Conservation (phyloP, 2,329 filamentous ascomycete genomes). For the Neonectria punicea region DNA sequence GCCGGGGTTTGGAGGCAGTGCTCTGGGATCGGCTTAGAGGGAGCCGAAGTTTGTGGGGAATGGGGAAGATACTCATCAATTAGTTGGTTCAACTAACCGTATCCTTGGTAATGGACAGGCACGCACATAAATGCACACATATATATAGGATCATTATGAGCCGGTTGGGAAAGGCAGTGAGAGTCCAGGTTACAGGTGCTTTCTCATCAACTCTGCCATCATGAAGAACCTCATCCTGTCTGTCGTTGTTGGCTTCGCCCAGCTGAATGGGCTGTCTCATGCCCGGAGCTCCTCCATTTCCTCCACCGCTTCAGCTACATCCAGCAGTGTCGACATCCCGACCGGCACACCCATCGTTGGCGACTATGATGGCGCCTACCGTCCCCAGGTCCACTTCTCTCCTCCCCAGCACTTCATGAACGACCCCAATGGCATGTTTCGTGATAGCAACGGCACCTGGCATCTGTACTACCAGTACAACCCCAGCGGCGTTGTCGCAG, state of each 20-base stretch:
- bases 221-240: not conserved
- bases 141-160: not conserved
- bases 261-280: not conserved
- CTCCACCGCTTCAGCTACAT: not conserved
- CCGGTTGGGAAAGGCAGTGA: not conserved
- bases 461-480: conserved; percentile 74
- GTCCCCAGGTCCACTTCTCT: conserved; percentile 67
- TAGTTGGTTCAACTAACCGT: not conserved
- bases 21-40: not conserved
- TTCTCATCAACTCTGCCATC: not conserved
- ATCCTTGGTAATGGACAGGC: not conserved
- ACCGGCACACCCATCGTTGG: conserved; percentile 39
- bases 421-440: conserved; percentile 73
- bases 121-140: too few relatives aligned
- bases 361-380: conserved; percentile 43
- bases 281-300: not conserved
- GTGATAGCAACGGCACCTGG: conserved; percentile 66
- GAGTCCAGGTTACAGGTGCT: not conserved
- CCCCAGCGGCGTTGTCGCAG: conserved; percentile 55
- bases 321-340: conserved; percentile 23
- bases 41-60: not conserved
- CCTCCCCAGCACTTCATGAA: conserved; percentile 66
- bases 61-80: not conserved
- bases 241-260: not conserved
- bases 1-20: not conserved